Base-by-base conservation (phyloP, 192 early-diverging fungal genomes). In the Mortierella antarctica region DNA sequence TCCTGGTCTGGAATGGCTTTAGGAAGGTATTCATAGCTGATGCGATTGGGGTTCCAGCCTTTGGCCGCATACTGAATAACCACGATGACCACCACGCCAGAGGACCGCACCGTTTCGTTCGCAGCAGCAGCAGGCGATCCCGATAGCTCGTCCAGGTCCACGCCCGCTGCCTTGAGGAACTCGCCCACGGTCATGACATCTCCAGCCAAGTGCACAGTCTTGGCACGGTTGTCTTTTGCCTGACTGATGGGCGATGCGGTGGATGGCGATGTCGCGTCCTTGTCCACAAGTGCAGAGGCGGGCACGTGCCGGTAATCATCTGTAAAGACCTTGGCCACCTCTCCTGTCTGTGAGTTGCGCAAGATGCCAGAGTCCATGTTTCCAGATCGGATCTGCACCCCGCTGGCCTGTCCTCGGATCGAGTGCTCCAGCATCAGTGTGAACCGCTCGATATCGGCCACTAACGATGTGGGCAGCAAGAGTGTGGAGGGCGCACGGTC, bases 371-470 rank as follows among this genome's bases (percentile, higher is more conserved):
- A 73, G 4, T 74, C 80, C 74, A 85, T 79, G 45, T 79, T 57
- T 42, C 79, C 79, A 21, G 80, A 82, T 40, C 84, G 74, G n/a
- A 85, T 69, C 45, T 74, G 74, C n/a, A 82, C 42, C 1, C 79
- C 71, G n/a, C 71, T 79, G 5, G 66, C 62, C 48, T 85, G 50
- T 17, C 84, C 80, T 23, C 80, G 63, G 23, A 85, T 74, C 5
- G 84, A 85, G 56, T 85, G 84, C 49, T 85, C 84, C 23, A 85
- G 60, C 84, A 85, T 82, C 7, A 84, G 42, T 2, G 84, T 82
- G 21, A 82, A 82, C 21, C 70, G 42, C 60, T 85, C 84, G 59
- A 85, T 85, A 51, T 82, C 80, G 1, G 67, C 79, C 18, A 85
- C 76, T 21, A 77, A 49, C 12, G 84, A 82, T 2, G 71, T 72